These are phyloP conservation scores for Sungouiella thailandica DNA, from an alignment of 805 yeast species.

Conservation along the genomic window DNA sequence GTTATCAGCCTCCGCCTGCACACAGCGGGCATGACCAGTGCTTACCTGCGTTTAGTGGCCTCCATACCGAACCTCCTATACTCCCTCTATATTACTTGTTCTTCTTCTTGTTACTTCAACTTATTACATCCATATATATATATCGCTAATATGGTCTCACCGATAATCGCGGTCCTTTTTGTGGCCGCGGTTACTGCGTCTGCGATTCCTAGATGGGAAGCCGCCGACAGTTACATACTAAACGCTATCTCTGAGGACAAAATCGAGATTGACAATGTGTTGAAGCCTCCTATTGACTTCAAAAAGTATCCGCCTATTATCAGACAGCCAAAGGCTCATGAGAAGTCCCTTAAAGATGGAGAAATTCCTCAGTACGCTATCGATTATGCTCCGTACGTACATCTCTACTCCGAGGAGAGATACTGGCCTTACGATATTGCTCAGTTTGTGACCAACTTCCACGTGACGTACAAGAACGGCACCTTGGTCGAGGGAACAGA, in stretches of 20 bases:
- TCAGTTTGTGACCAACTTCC: constrained; percentile 64
- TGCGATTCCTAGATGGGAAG: constrained; percentile 15
- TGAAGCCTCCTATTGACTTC: constrained; percentile 19
- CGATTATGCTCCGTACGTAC: constrained; percentile 72
- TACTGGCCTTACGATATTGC: constrained; percentile 81
- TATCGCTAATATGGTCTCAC: not conserved
- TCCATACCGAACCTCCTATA: too few relatives aligned
- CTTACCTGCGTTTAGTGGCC: too few relatives aligned
- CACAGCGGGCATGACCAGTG: too few relatives aligned
- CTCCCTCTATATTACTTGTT: too few relatives aligned
- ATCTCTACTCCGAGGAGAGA: constrained; percentile 81
- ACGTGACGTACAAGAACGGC: constrained; percentile 49
- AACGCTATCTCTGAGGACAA: constrained; percentile 18
- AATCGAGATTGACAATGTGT: constrained; percentile 21
- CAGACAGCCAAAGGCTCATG: constrained; percentile 23
- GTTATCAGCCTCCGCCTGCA: too few relatives aligned
- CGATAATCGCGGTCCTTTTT: not conserved
- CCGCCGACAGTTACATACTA: constrained; percentile 19
- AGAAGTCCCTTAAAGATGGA: constrained; percentile 43
- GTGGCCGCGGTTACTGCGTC: constrained; percentile 4
- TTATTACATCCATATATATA: too few relatives aligned
- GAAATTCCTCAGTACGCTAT: constrained; percentile 60
- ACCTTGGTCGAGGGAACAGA: constrained; percentile 32
- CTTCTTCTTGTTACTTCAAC: too few relatives aligned
- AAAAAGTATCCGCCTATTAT: constrained; percentile 33